These are phyloP conservation scores for Allium fistulosum DNA, from an alignment of 106 monocot species.

Conservation along the genomic window DNA sequence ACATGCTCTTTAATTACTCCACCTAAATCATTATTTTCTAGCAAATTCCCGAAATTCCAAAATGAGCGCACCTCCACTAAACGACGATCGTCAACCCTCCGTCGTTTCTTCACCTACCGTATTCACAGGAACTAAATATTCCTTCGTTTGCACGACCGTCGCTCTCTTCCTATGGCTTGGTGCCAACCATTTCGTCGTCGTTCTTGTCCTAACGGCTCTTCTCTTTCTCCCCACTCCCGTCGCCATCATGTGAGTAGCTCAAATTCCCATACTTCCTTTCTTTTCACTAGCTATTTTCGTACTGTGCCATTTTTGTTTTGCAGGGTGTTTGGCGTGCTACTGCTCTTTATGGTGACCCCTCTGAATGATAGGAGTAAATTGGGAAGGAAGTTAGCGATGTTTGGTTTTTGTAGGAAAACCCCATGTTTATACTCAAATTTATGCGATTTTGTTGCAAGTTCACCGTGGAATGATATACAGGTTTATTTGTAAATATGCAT, in stretches of 20 bases:
- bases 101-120: constrained; percentile 7
- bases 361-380: constrained; percentile 15
- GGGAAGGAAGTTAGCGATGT: constrained; percentile 30
- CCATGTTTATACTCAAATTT: too few relatives aligned
- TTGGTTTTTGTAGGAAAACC: not conserved
- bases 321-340: constrained; percentile 44
- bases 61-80: too few relatives aligned
- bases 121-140: constrained; percentile 33
- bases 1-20: too few relatives aligned
- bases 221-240: constrained; percentile 52
- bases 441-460: not conserved
- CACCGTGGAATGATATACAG: too few relatives aligned
- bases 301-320: not conserved
- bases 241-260: constrained; percentile 22
- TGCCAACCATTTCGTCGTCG: constrained; percentile 52
- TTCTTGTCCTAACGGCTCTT: constrained; percentile 34
- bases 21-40: too few relatives aligned
- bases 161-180: constrained; percentile 73
- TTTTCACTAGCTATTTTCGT: not conserved
- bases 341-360: constrained; percentile 42
- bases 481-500: too few relatives aligned
- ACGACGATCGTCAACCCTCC: not conserved
- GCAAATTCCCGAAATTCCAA: too few relatives aligned
- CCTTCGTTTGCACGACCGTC: constrained; percentile 25
- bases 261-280: not conserved